phyloP scores from a whole-genome alignment of 2,329 filamentous ascomycete genomes.

The Calonectria henricotiae region DNA sequence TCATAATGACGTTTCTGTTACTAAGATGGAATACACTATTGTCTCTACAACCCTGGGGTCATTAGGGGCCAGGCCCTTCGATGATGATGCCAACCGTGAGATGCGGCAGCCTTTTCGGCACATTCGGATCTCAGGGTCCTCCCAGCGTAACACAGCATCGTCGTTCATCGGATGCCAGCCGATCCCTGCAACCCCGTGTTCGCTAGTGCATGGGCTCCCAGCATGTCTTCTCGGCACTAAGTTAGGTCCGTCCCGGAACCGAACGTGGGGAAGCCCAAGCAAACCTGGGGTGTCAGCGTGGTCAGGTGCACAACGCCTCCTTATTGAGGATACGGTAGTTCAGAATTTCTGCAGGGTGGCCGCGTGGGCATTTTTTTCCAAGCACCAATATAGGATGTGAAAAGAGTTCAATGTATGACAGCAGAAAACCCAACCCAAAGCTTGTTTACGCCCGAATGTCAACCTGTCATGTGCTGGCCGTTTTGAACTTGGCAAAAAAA shows the following conservation, averaged over 20 bases:
- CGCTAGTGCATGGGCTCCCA: background rate
- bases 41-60: background rate
- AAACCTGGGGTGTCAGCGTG: background rate
- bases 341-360: background rate
- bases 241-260: slow-evolving; percentile 3
- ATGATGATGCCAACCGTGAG: background rate
- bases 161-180: slow-evolving; percentile 5
- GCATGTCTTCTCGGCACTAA: background rate
- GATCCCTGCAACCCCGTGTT: background rate
- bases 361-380: too few species aligned
- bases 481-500: background rate
- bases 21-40: background rate
- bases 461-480: background rate
- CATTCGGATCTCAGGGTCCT: background rate
- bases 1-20: slow-evolving; percentile 16
- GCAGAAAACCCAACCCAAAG: too few species aligned
- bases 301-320: background rate
- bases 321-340: background rate
- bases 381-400: too few species aligned
- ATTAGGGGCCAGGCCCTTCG: background rate
- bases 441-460: background rate
- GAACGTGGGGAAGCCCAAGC: background rate
- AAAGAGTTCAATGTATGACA: background rate
- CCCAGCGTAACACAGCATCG: too few species aligned
- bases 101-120: background rate